phyloP scores from a whole-genome alignment of 192 early-diverging fungal species.

The Radiomyces spectabilis region DNA sequence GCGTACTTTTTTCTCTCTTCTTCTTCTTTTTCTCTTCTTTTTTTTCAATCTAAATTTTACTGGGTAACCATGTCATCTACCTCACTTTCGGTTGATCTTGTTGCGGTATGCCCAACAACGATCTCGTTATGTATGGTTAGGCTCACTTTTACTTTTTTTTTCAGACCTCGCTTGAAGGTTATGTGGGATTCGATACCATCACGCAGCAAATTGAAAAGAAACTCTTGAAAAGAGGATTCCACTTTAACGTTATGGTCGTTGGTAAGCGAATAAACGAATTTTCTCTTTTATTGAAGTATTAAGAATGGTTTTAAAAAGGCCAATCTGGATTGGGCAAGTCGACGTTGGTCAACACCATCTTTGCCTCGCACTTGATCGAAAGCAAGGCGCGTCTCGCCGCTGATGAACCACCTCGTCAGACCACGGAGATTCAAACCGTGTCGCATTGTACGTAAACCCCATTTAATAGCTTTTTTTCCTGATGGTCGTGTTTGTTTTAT shows the following conservation, averaged over 20 bases:
- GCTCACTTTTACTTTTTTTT: neutral
- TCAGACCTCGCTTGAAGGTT: conserved; percentile 66
- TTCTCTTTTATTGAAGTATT: neutral
- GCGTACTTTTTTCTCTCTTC: neutral
- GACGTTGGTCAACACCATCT: conserved; percentile 96
- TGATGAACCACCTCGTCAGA: conserved; percentile 81
- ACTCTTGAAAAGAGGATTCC: conserved; percentile 92
- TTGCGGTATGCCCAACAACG: neutral
- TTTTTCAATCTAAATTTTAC: neutral
- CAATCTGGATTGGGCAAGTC: conserved; percentile 96
- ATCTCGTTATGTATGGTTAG: neutral
- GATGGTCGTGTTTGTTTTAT: neutral
- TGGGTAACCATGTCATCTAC: conserved; percentile 7
- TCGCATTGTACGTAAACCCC: conserved; percentile 59
- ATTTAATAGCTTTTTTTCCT: neutral
- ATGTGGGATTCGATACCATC: conserved; percentile 97
- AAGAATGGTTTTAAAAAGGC: conserved; percentile 38
- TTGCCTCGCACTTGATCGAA: conserved; percentile 90
- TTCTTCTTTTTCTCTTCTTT: conserved; percentile 1
- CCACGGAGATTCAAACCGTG: conserved; percentile 88
- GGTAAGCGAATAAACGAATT: conserved; percentile 43
- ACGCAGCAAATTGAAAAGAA: conserved; percentile 96
- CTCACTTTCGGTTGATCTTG: conserved; percentile 5
- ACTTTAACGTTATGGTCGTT: conserved; percentile 96
- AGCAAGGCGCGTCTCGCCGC: conserved; percentile 78